These are phyloP conservation scores for Fusarium tupiense DNA, from an alignment of 2,329 filamentous ascomycete genomes.

Conservation along the genomic window DNA sequence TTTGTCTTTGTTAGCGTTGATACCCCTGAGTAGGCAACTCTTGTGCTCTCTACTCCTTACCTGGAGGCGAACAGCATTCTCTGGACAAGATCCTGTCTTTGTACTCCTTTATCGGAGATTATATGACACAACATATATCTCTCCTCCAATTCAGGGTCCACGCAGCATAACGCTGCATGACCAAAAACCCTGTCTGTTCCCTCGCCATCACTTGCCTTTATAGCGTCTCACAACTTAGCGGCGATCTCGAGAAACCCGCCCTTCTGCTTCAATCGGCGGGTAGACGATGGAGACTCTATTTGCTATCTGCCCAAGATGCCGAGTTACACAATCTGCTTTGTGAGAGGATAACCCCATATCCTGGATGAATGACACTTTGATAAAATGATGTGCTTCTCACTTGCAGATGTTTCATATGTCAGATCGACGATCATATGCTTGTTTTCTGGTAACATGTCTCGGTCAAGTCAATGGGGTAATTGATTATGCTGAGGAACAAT, in stretches of 20 bases:
- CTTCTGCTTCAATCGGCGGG: conserved; percentile 58
- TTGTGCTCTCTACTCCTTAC: neutral
- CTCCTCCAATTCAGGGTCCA: conserved; percentile 53
- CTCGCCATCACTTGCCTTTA: conserved; percentile 52
- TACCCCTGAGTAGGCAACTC: neutral
- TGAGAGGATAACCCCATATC: conserved; percentile 63
- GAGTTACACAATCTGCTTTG: conserved; percentile 68
- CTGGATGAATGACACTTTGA: neutral
- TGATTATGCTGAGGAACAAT: neutral
- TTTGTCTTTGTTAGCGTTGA: neutral
- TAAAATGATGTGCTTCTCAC: neutral
- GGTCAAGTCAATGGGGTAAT: neutral
- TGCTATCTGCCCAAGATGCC: conserved; percentile 57
- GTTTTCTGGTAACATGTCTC: neutral
- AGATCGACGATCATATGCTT: neutral
- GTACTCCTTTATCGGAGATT: conserved; percentile 44
- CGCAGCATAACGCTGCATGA: conserved; percentile 39
- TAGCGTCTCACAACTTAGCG: conserved; percentile 51
- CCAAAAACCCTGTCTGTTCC: conserved; percentile 44
- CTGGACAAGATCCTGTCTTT: conserved; percentile 17
- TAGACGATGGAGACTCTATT: conserved; percentile 53
- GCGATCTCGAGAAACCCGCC: conserved; percentile 47
- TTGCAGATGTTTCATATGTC: neutral
- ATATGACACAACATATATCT: conserved; percentile 50
- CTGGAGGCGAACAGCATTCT: too few species aligned